Conservation (phyloP, 2,329 filamentous ascomycete species). For the Clonostachys byssicola region DNA sequence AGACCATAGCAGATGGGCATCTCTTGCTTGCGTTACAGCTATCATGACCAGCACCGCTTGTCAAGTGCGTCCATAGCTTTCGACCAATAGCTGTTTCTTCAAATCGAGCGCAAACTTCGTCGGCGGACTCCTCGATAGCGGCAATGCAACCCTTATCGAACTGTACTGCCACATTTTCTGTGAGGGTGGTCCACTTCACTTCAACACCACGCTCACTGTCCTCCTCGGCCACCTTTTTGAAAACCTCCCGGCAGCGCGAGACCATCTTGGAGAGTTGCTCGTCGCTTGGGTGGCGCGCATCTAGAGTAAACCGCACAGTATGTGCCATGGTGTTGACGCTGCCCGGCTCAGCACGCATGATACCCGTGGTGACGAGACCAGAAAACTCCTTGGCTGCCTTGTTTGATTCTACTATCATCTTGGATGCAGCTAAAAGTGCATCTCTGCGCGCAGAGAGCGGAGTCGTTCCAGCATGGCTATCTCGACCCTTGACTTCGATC, state of each 20-base stretch:
- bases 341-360: not conserved
- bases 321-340: conserved; percentile 32
- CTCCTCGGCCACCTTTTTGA: conserved; percentile 13
- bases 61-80: conserved; percentile 6
- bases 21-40: conserved; percentile 11
- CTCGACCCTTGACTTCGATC: conserved; percentile 2
- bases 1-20: conserved; percentile 17
- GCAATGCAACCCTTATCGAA: conserved; percentile 60
- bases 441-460: conserved; percentile 12
- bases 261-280: not conserved
- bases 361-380: not conserved
- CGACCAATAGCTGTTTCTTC: not conserved
- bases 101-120: conserved; percentile 26
- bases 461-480: conserved; percentile 8
- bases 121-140: conserved; percentile 52
- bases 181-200: conserved; percentile 51
- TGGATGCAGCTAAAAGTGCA: conserved; percentile 14
- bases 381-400: conserved; percentile 3
- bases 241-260: not conserved
- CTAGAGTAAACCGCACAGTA: conserved; percentile 56
- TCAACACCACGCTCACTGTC: conserved; percentile 46
- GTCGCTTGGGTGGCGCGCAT: conserved; percentile 38
- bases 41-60: conserved; percentile 17
- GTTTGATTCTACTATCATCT: conserved; percentile 13
- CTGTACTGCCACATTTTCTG: conserved; percentile 47